Conservation (phyloP, 202 grass and related monocot genomes). For the Setaria italica region DNA sequence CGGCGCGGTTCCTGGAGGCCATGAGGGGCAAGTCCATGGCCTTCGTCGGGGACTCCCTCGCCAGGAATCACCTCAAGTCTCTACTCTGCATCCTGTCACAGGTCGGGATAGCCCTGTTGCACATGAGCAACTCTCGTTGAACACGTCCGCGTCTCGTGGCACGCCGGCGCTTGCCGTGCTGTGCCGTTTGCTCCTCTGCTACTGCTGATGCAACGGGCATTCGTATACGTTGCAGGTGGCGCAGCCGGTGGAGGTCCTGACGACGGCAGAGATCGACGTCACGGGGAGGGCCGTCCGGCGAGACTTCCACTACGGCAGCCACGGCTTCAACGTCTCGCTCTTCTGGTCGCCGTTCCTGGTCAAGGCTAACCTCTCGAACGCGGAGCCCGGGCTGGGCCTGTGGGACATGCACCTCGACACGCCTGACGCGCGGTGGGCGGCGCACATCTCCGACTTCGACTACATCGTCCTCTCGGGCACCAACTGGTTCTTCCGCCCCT, state of each 20-base stretch:
- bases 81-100: slow-evolving; percentile 63
- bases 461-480: slow-evolving; percentile 58
- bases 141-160: neutral
- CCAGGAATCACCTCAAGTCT: slow-evolving; percentile 76
- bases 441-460: slow-evolving; percentile 62
- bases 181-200: slow-evolving; percentile 1
- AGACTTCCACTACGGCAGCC: slow-evolving; percentile 51
- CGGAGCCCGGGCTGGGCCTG: slow-evolving; percentile 42
- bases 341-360: slow-evolving; percentile 83
- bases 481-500: slow-evolving; percentile 74
- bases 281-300: slow-evolving; percentile 45
- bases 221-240: slow-evolving; percentile 7
- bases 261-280: slow-evolving; percentile 44
- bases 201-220: neutral
- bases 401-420: slow-evolving; percentile 74
- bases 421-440: slow-evolving; percentile 60
- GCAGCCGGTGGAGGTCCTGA: slow-evolving; percentile 40
- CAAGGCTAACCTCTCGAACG: slow-evolving; percentile 40
- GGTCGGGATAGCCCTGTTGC: neutral
- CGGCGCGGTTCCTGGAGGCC: slow-evolving; percentile 53
- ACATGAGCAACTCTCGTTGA: neutral
- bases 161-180: neutral
- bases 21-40: slow-evolving; percentile 65
- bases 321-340: slow-evolving; percentile 61
- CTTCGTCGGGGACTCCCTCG: slow-evolving; percentile 76